Conservation (phyloP, 106 monocot genomes). For the Apostasia shenzhenica region DNA sequence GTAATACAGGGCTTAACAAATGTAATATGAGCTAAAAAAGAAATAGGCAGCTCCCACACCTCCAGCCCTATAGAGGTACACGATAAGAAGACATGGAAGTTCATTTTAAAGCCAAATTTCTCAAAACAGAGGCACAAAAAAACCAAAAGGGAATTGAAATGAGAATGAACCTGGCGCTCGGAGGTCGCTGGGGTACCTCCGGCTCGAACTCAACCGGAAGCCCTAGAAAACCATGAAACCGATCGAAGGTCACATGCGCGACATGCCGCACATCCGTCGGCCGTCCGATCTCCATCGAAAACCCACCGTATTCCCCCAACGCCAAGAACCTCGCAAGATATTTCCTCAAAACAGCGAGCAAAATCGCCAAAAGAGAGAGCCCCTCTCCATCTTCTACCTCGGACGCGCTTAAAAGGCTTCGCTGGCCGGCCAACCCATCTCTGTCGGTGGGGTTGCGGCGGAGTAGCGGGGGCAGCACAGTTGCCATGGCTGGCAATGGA, state of each 20-base stretch:
- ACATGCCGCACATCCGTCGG: constrained; percentile 18
- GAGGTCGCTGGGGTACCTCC: constrained; percentile 42
- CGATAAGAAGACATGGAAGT: too few species aligned
- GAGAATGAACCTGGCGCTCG: constrained; percentile 46
- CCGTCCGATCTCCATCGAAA: constrained; percentile 25
- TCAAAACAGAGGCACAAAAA: background rate
- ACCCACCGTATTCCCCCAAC: constrained; percentile 12
- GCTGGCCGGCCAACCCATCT: constrained; percentile 4
- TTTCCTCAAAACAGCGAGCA: constrained; percentile 42
- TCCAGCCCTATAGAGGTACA: too few species aligned
- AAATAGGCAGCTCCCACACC: too few species aligned
- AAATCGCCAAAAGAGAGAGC: constrained; percentile 34
- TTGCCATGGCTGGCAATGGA: constrained; percentile 23
- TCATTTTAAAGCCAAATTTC: background rate
- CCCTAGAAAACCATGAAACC: constrained; percentile 72
- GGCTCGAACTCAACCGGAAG: constrained; percentile 67
- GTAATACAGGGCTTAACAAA: too few species aligned
- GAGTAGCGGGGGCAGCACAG: constrained; percentile 28
- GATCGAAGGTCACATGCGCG: constrained; percentile 37
- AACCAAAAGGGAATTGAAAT: background rate
- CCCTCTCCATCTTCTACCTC: constrained; percentile 21
- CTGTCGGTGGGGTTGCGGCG: constrained; percentile 14
- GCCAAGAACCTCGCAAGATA: constrained; percentile 29
- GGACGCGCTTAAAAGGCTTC: constrained; percentile 21
- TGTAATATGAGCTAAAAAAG: too few species aligned